Base-by-base conservation (phyloP, 2,329 filamentous ascomycete species). In the Alternaria sp. region DNA sequence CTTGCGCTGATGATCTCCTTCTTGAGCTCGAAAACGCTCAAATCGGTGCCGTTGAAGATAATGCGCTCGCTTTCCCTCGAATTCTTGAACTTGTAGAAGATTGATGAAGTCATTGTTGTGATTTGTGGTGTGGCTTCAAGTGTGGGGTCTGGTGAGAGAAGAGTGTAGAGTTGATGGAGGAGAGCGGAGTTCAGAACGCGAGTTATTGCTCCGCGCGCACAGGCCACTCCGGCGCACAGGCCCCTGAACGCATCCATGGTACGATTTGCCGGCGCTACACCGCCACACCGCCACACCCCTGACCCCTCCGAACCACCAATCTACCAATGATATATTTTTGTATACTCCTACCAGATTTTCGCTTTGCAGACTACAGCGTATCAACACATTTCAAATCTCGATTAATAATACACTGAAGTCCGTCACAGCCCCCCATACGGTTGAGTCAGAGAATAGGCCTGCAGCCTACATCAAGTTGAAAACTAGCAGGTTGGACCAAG, bases 41-140 rank as follows among this genome's bases (percentile, higher is more conserved):
- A 97, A 82, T 93, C 93, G 75, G 95, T 97, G 78, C 96, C 96
- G 82, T 99, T 95, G 81, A 99, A 98, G 78, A 94, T 92, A 75
- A 99, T 94, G 78, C 94, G 90, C 61, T 93, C 93, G 64, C 94
- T 93, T 79, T 98, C 96, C 84, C 94, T 97, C 80, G 96, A 94
- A 73, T 95, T 98, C 84, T 97, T 98, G 90, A 99, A 99, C 84
- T 97, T 97, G 92, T 97, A 99, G 84, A 97, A 98, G 78, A 99
- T 96, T 71, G 94, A 98, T 61, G 96, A 97, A 79, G 93, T 89
- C 94, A 97, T 97, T 64, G 66, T 97, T 64, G 67, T 64, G 70
- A 47, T 45, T 55, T 60, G 64, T 57, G 53, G 25, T 51, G 33
- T 58, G 49, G 59, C 60, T 49, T 51, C 57, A 50, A 12, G 58